Conservation (phyloP, 176 grass and related monocot genomes). For the Otatea glauca region DNA sequence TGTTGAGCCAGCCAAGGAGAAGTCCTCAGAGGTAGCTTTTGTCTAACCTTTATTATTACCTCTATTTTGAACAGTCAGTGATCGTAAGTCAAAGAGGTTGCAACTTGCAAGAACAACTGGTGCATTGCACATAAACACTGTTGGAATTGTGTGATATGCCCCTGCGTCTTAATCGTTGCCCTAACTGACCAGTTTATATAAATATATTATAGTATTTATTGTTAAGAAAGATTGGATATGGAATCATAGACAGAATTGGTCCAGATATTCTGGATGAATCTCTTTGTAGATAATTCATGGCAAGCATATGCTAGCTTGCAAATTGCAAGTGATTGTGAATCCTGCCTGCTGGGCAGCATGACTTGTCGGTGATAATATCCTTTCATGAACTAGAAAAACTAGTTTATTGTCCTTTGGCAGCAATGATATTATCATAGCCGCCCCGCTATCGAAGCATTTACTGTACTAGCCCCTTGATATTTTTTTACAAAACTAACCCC, state of each 20-base stretch:
- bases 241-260: not conserved
- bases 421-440: not conserved
- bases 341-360: not conserved
- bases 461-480: too few species aligned
- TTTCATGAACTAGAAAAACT: slow-evolving; percentile 7
- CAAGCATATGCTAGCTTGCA: slow-evolving; percentile 20
- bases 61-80: slow-evolving; percentile 25
- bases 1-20: slow-evolving; percentile 75
- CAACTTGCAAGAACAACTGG: slow-evolving; percentile 25
- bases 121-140: not conserved
- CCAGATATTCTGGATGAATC: not conserved
- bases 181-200: slow-evolving; percentile 19
- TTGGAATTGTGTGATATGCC: slow-evolving; percentile 13
- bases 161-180: not conserved
- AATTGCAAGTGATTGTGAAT: slow-evolving; percentile 30
- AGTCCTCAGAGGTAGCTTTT: slow-evolving; percentile 60
- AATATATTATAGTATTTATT: not conserved
- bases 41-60: slow-evolving; percentile 16
- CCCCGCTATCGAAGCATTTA: too few species aligned
- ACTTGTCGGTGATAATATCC: not conserved
- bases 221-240: slow-evolving; percentile 1
- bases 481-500: too few species aligned
- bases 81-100: slow-evolving; percentile 2
- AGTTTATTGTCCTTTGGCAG: not conserved
- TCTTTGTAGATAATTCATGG: slow-evolving; percentile 4